These are phyloP conservation scores for Aspergillus phoenicis DNA, from an alignment of 2,329 filamentous ascomycete genomes.

Conservation along the genomic window DNA sequence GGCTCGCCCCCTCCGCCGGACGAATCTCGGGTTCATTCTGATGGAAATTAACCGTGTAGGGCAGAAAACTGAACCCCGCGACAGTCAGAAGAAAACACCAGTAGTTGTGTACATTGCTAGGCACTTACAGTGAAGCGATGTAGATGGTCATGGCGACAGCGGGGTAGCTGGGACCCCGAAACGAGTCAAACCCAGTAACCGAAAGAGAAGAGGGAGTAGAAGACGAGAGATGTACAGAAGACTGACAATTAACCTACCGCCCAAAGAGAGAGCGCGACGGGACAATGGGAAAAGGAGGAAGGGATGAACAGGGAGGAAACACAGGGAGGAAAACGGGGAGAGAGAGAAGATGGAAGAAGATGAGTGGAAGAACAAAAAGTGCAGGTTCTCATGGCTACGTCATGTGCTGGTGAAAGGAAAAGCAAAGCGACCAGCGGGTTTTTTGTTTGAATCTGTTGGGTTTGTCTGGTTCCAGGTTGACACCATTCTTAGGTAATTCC, in stretches of 20 bases:
- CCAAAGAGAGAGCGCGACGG: background rate
- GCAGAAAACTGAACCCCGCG: conserved; percentile 70
- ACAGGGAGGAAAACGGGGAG: background rate
- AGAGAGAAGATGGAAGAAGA: background rate
- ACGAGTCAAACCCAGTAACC: conserved; percentile 1
- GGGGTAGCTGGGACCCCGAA: background rate
- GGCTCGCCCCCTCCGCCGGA: conserved; percentile 44
- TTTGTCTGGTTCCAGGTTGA: no score
- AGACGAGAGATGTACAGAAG: conserved; percentile 7
- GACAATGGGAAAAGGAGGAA: background rate
- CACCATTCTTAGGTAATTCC: no score
- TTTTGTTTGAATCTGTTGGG: no score
- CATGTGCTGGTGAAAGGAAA: conserved; percentile 1
- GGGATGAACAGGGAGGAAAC: background rate
- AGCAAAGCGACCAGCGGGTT: background rate
- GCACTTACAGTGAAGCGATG: conserved; percentile 59
- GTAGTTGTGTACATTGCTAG: background rate
- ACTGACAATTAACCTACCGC: background rate
- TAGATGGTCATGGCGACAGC: conserved; percentile 58
- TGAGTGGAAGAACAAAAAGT: background rate
- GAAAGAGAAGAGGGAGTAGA: conserved; percentile 10
- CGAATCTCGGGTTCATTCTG: conserved; percentile 50
- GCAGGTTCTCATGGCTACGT: conserved; percentile 10
- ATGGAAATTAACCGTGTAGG: conserved; percentile 88
- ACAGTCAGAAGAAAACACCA: conserved; percentile 11